Evolutionary conservation across 2,329 filamentous ascomycete genomes (phyloP).

Genomic region (Colletotrichum sansevieriae): DNA sequence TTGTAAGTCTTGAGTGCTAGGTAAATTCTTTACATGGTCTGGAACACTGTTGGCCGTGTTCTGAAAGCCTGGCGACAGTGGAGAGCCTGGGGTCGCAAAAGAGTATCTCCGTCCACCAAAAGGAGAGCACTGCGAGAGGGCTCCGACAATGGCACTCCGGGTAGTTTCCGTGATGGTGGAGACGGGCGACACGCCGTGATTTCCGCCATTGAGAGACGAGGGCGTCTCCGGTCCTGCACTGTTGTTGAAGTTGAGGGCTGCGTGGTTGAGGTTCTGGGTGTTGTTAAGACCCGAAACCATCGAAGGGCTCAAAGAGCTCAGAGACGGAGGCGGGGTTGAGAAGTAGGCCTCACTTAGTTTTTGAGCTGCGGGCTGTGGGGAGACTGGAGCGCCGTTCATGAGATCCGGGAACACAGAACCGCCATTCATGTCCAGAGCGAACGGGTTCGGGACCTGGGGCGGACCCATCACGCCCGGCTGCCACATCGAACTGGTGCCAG

Average conservation of each 20-base stretch:
- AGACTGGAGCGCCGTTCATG: conserved; percentile 77
- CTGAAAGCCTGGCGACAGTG: conserved; percentile 65
- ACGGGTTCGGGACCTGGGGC: conserved; percentile 76
- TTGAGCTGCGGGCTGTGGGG: conserved; percentile 81
- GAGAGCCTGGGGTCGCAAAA: conserved; percentile 67
- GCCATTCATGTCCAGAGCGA: conserved; percentile 80
- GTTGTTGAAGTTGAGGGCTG: conserved; percentile 68
- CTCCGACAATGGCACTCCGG: conserved; percentile 71
- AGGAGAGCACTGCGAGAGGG: conserved; percentile 68
- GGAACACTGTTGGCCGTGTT: conserved; percentile 62
- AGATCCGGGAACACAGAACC: conserved; percentile 81
- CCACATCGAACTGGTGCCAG: conserved; percentile 73
- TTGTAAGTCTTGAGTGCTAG: conserved; percentile 87
- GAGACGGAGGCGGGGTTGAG: conserved; percentile 80
- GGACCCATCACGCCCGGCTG: conserved; percentile 77
- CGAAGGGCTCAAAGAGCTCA: conserved; percentile 80
- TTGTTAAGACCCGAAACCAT: conserved; percentile 74
- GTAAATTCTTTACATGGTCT: conserved; percentile 71
- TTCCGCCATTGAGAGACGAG: conserved; percentile 76
- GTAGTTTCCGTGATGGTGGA: conserved; percentile 76
- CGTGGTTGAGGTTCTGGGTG: conserved; percentile 70
- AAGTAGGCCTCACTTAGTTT: conserved; percentile 82
- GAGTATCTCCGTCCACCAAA: conserved; percentile 75
- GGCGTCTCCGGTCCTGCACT: conserved; percentile 77
- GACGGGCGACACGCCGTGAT: conserved; percentile 69